Evolutionary conservation across 1,139 yeast genomes (phyloP).

Genomic region (Lodderomyces beijingensis): DNA sequence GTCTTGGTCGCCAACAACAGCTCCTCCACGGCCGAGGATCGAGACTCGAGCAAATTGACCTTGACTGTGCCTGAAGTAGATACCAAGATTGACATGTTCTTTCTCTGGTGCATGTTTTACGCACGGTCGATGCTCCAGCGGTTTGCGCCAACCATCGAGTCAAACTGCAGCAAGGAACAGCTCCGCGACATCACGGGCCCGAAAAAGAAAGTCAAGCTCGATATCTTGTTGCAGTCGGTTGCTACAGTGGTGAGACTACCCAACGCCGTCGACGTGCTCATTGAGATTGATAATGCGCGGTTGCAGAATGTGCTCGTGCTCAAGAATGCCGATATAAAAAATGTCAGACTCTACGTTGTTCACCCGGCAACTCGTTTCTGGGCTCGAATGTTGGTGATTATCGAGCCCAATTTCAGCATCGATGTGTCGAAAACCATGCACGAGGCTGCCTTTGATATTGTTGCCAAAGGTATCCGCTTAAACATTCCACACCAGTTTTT

Average conservation of each 20-base stretch:
- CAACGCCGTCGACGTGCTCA: constrained; percentile 44
- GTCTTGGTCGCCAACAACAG: constrained; percentile 22
- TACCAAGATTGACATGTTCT: constrained; percentile 38
- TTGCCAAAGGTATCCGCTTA: constrained; percentile 27
- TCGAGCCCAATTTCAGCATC: constrained; percentile 31
- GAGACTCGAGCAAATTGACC: constrained; percentile 24
- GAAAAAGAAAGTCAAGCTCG: constrained; percentile 24
- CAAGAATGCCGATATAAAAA: constrained; percentile 28
- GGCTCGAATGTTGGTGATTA: constrained; percentile 37
- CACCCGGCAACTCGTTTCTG: constrained; percentile 52
- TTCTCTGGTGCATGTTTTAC: constrained; percentile 42
- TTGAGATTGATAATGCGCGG: constrained; percentile 43
- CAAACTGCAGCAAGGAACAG: constrained; percentile 25
- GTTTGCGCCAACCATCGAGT: constrained; percentile 33
- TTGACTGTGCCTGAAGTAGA: constrained; percentile 35
- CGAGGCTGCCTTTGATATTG: constrained; percentile 19
- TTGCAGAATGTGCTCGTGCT: constrained; percentile 26
- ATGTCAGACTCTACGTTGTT: constrained; percentile 45
- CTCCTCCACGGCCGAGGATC: constrained; percentile 16
- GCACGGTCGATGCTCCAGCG: constrained; percentile 33
- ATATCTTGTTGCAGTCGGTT: constrained; percentile 35
- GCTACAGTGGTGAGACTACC: constrained; percentile 49
- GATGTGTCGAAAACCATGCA: constrained; percentile 19
- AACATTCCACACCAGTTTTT: constrained; percentile 59
- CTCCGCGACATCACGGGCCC: constrained; percentile 22